phyloP scores from a whole-genome alignment of 768 basidiomycete species.

The Tephrocybe sp. region DNA sequence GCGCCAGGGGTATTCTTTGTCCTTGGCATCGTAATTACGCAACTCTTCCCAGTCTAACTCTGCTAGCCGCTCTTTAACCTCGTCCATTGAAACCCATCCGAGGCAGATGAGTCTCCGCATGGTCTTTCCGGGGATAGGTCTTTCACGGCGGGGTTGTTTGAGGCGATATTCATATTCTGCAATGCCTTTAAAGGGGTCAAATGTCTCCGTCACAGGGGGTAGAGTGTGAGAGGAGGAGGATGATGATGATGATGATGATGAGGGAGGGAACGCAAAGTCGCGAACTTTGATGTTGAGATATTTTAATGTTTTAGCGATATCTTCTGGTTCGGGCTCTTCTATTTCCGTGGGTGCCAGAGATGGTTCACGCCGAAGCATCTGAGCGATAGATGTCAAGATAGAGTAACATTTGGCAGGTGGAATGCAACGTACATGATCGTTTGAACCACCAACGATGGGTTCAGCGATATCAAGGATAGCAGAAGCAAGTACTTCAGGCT shows the following conservation, averaged over 20 bases:
- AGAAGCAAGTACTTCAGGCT: slow-evolving; percentile 3
- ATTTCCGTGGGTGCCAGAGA: slow-evolving; percentile 37
- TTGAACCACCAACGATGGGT: slow-evolving; percentile 1
- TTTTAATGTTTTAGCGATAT: slow-evolving; percentile 24
- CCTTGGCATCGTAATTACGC: slow-evolving; percentile 21
- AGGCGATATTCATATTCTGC: slow-evolving; percentile 40
- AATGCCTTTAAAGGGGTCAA: slow-evolving; percentile 35
- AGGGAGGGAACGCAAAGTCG: slow-evolving; percentile 34
- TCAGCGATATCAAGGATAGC: background rate
- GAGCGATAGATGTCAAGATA: background rate
- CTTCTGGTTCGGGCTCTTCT: slow-evolving; percentile 33
- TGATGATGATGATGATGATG: slow-evolving; percentile 6
- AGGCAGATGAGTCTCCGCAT: slow-evolving; percentile 35
- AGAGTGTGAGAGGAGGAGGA: background rate
- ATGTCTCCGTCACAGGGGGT: slow-evolving; percentile 30
- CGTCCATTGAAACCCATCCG: slow-evolving; percentile 34
- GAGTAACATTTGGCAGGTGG: background rate
- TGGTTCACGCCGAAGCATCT: slow-evolving; percentile 16
- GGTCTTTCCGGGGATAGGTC: slow-evolving; percentile 34
- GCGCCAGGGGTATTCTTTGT: slow-evolving; percentile 16
- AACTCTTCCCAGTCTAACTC: slow-evolving; percentile 34
- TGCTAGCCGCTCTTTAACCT: slow-evolving; percentile 27
- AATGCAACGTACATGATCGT: slow-evolving; percentile 8
- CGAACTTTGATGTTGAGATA: slow-evolving; percentile 35
- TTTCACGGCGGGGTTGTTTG: slow-evolving; percentile 21